Conservation (phyloP, 2,329 filamentous ascomycete genomes). For the Fusarium continuum region DNA sequence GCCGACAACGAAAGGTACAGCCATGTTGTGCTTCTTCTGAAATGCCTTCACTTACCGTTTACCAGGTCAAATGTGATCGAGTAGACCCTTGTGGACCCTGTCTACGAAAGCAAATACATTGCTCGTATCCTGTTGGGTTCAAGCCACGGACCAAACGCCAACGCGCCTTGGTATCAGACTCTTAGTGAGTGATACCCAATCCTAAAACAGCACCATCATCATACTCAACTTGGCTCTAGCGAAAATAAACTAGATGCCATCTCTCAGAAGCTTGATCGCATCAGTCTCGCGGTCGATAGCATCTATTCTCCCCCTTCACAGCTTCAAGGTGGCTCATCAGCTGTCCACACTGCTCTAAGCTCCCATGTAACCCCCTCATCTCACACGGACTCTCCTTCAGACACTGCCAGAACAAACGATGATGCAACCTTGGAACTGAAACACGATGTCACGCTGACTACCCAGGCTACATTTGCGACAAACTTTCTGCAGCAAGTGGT, state of each 20-base stretch:
- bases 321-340: background rate
- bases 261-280: conserved; percentile 3
- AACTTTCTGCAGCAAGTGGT: conserved; percentile 3
- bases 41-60: background rate
- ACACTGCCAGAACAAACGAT: accelerated
- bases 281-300: conserved; percentile 3
- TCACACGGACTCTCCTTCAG: background rate
- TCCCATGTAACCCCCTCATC: background rate
- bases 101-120: background rate
- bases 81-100: conserved; percentile 8
- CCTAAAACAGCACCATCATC: accelerated
- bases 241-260: conserved; percentile 7
- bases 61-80: conserved; percentile 9
- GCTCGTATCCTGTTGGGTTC: conserved; percentile 10
- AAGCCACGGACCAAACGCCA: conserved; percentile 1
- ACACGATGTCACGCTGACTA: conserved; percentile 2
- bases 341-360: background rate
- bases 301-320: background rate
- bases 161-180: background rate
- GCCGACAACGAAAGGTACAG: conserved; percentile 3
- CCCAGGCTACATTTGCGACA: background rate
- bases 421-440: background rate
- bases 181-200: background rate
- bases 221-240: background rate
- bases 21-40: accelerated